Evolutionary conservation across 371 early-diverging fungal species (phyloP), one percentile per base, ranked within the genome.

Genomic region (Dichotomocladium elegans): DNA sequence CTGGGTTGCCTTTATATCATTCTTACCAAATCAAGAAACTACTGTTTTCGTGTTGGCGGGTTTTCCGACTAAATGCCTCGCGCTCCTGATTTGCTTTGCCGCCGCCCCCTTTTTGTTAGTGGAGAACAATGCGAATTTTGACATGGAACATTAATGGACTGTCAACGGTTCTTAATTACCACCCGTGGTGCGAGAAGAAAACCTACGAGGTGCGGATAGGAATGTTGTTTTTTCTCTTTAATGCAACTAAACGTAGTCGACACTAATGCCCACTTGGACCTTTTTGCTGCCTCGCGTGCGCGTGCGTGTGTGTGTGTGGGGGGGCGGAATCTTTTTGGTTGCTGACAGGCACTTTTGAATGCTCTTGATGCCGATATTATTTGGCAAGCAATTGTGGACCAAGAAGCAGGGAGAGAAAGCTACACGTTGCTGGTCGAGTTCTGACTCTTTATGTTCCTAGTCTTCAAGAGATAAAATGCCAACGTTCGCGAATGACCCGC

Each of bases 401-500:
- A 35, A 11, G 3, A 37, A 12, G 21, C 37, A 15, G 37, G 5
- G 37, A 37, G n/a, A 9, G 1, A 37, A n/a, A n/a, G n/a, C n/a
- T n/a, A n/a, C n/a, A n/a, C n/a, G n/a, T n/a, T n/a, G n/a, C n/a
- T n/a, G 34, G 34, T n/a, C 34, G 6, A 43, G 3, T n/a, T n/a
- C n/a, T 47, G 30, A 47, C 30, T 37, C 19, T 35, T 45, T 8
- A n/a, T 22, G 17, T 34, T 19, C 40, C 34, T 17, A 77, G 77
- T 62, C 59, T 93, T 7, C 94, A 94, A 63, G 94, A 94, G 68
- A 79, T 84, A 45, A 92, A 91, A 70, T 75, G 85, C 31, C 74
- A 82, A 10, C 68, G 86, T 4, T 60, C 74, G 1, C 78, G 79
- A 50, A 41, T 88, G 5, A 76, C 83, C 14, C 46, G 80, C 21